A percentile compares a stretch with the other conserved stretches of the same genome.
Evolutionary conservation across 495 filamentous ascomycete genomes (phyloP).

Genomic region (Annulohypoxylon bovei): DNA sequence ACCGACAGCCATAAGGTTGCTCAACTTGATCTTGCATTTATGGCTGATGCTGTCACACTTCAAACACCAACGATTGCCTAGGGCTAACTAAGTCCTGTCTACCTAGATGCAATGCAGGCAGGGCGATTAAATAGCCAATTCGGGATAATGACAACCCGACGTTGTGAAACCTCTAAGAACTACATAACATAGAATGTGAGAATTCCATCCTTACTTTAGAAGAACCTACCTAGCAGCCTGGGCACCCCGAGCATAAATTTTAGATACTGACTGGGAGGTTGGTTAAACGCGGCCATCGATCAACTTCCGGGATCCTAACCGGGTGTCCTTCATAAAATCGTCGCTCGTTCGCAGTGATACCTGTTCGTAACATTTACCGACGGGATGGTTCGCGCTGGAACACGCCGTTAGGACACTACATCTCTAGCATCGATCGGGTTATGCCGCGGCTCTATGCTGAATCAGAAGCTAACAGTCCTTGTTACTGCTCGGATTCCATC

Average conservation of each 20-base stretch:
- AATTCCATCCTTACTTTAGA: not conserved
- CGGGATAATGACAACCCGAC: not conserved
- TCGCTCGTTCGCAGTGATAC: not conserved
- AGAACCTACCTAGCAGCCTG: not conserved
- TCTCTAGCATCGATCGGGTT: not conserved
- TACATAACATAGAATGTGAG: not conserved
- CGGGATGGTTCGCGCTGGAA: constrained; percentile 14
- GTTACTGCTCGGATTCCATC: not conserved
- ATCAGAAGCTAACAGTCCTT: not conserved
- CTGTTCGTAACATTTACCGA: constrained; percentile 4
- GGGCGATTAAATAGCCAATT: not conserved
- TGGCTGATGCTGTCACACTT: not conserved
- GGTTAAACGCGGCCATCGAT: not conserved
- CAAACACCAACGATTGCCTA: not conserved
- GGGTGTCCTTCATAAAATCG: not conserved
- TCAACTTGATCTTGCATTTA: constrained; percentile 22
- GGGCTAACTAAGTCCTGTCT: not conserved
- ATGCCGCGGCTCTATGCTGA: not conserved
- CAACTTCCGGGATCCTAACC: not conserved
- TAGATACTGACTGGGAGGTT: too few relatives aligned
- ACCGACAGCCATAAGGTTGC: not conserved
- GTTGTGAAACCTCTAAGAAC: not conserved
- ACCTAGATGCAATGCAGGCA: too few relatives aligned
- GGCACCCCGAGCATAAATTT: not conserved
- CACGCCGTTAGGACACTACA: not conserved